Evolutionary conservation across 1,139 yeast genomes (phyloP).

Genomic region (Saccharomyces hybrid): DNA sequence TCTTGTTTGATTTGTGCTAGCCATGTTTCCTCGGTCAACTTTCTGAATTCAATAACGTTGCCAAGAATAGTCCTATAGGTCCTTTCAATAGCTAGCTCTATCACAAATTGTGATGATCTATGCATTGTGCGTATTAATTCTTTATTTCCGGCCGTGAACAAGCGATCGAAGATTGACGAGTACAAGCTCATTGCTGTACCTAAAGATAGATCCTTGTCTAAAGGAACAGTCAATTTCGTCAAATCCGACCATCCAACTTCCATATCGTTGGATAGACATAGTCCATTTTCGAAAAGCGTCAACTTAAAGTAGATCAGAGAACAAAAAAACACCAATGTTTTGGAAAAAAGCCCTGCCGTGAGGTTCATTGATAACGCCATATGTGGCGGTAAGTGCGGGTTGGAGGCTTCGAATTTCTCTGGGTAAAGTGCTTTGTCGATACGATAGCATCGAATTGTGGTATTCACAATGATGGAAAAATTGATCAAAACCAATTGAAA

Average conservation of each 20-base stretch:
- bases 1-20: slow-evolving; percentile 4
- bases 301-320: slow-evolving; percentile 7
- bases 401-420: neutral
- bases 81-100: slow-evolving; percentile 8
- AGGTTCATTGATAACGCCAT: slow-evolving; percentile 7
- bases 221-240: slow-evolving; percentile 4
- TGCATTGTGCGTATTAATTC: slow-evolving; percentile 2
- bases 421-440: slow-evolving; percentile 6
- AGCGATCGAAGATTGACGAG: slow-evolving; percentile 6
- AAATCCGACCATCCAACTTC: slow-evolving; percentile 4
- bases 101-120: slow-evolving; percentile 6
- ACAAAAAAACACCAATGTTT: slow-evolving; percentile 7
- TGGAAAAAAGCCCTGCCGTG: slow-evolving; percentile 8
- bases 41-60: slow-evolving; percentile 12
- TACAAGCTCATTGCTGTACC: slow-evolving; percentile 6
- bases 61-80: slow-evolving; percentile 8
- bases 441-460: slow-evolving; percentile 4
- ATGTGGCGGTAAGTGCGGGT: slow-evolving; percentile 7
- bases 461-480: slow-evolving; percentile 6
- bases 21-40: slow-evolving; percentile 8
- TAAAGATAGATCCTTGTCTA: slow-evolving; percentile 4
- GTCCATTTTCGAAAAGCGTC: slow-evolving; percentile 8
- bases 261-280: neutral
- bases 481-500: slow-evolving; percentile 8
- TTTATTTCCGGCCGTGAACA: slow-evolving; percentile 1